phyloP scores from a whole-genome alignment of 768 basidiomycete species.

The Pulveroboletus sp. region DNA sequence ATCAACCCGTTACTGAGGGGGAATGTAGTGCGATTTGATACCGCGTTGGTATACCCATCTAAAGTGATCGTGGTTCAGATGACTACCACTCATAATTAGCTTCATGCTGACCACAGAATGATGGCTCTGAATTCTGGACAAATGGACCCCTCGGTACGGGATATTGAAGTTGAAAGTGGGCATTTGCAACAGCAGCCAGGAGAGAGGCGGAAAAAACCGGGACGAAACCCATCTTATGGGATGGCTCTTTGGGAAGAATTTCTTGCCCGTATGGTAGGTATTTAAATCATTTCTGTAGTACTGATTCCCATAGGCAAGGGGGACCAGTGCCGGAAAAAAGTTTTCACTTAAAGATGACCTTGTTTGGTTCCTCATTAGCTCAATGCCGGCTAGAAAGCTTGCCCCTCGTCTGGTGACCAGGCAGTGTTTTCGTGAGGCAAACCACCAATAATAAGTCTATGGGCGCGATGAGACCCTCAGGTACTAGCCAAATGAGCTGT shows the following conservation, averaged over 20 bases:
- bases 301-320: neutral
- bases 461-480: too few species aligned
- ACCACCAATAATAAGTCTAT: too few species aligned
- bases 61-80: conserved; percentile 2
- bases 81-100: neutral
- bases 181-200: conserved; percentile 44
- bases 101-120: conserved; percentile 59
- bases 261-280: neutral
- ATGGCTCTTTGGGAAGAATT: neutral
- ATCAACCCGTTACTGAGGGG: conserved; percentile 63
- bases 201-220: conserved; percentile 35
- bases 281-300: conserved; percentile 6
- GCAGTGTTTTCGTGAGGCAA: too few species aligned
- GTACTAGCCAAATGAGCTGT: too few species aligned
- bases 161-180: conserved; percentile 80
- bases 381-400: too few species aligned
- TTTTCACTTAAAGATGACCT: conserved; percentile 19
- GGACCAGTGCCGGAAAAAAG: conserved; percentile 5
- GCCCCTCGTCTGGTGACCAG: too few species aligned
- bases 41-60: conserved; percentile 61
- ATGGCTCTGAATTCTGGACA: conserved; percentile 50
- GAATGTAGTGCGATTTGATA: conserved; percentile 60
- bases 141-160: conserved; percentile 72
- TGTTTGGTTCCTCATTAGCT: conserved; percentile 19
- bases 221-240: conserved; percentile 32